Percentiles rank a stretch among this genome's conserved stretches.
These are phyloP conservation scores for Leucoagaricus sp. DNA, from an alignment of 1,284 basidiomycete genomes.

Conservation along the genomic window DNA sequence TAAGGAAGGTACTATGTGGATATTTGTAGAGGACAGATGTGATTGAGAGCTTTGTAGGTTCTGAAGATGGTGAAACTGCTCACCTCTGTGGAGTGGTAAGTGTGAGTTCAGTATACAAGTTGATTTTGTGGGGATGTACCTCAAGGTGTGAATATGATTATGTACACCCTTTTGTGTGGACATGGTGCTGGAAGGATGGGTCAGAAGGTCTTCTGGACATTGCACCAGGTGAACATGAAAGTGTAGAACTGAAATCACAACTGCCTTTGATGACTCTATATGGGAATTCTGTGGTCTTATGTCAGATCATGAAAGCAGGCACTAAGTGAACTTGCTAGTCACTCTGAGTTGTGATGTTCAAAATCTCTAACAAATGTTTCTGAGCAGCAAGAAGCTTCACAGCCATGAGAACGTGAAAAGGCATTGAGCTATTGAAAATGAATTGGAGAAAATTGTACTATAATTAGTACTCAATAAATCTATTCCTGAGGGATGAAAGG, in stretches of 20 bases:
- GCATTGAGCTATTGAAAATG: neutral
- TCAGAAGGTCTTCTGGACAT: neutral
- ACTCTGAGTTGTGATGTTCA: no score
- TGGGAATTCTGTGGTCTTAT: no score
- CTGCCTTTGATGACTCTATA: neutral
- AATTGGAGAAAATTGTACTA: constrained; percentile 4
- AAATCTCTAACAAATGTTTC: no score
- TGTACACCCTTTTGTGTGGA: constrained; percentile 41
- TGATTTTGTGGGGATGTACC: constrained; percentile 38
- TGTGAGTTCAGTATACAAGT: no score
- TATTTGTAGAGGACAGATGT: constrained; percentile 32
- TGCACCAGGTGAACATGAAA: neutral
- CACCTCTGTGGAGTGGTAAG: no score
- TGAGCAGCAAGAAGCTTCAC: no score
- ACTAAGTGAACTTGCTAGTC: no score
- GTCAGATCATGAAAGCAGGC: neutral
- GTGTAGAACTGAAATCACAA: neutral
- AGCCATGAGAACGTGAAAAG: no score
- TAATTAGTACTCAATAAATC: constrained; percentile 15
- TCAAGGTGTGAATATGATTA: constrained; percentile 47
- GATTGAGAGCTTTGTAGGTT: constrained; percentile 48
- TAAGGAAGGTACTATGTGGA: constrained; percentile 41
- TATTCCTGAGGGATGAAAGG: constrained; percentile 79
- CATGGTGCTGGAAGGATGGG: constrained; percentile 15
- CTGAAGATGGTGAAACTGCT: constrained; percentile 64